Base-by-base conservation (phyloP, 1,284 basidiomycete species). In the Wallemia mellicola region DNA sequence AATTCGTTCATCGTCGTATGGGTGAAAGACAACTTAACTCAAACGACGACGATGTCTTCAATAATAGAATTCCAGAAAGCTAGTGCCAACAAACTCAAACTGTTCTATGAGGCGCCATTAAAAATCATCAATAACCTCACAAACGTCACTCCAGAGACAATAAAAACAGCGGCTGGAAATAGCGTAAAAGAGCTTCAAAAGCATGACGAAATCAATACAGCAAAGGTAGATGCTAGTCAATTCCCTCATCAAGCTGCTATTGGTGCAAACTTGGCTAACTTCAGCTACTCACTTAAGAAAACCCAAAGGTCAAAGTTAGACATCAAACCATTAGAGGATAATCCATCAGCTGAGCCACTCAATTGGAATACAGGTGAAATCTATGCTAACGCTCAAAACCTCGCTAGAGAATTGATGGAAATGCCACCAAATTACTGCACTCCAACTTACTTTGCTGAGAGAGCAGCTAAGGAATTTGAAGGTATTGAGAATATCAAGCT, bases 341-440 rank as follows among this genome's bases (percentile, higher is more conserved):
- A 22, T 14, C 26, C 32, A 27, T 60, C 28, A 30, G 60, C 55
- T 22, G 33, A 61, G 25, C 33, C 59, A n/a, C 63, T 67, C 55
- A 78, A 78, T 60, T 87, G 84, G 84, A 74, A 81, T 28, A 74
- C 75, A 7, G 84, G 84, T 28, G 74, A 77, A 1, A 64, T 81
- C 48, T 87, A 83, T 65, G 84, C 80, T 1, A 72, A 79, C 61
- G 80, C 83, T 1, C 86, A 91, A 71, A 91, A 91, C 68, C 72
- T 86, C 65, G 83, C 86, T 15, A 76, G 85, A 57, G 86, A 85
- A 27, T 25, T 89, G 59, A 81, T 78, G 76, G 87, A 91, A 69
- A 73, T 83, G 2, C 86, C 86, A 32, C 84, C 79, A 7, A 89
- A 91, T 68, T 77, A 84, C 67, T 71, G 83, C 70, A 86, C 83